Evolutionary conservation across 225 moss, liverwort and hornwort genomes (phyloP).

Genomic region (Sphagnum tenellum): DNA sequence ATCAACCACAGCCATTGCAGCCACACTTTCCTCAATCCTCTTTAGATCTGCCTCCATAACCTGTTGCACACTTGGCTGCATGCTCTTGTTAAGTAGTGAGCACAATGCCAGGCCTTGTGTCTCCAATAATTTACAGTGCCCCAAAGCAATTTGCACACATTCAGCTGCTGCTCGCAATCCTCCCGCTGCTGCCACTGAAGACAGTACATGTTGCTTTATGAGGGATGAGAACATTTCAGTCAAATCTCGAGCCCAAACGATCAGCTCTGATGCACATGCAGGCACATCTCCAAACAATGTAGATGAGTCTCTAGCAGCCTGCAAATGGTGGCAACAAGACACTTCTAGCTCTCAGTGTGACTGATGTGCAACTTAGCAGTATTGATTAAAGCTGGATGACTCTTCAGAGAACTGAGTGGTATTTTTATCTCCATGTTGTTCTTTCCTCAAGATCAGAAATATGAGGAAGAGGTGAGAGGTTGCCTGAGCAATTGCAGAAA

Average conservation of each 20-base stretch:
- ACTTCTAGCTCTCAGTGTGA: too few species aligned
- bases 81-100: slow-evolving; percentile 74
- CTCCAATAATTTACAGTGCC: slow-evolving; percentile 78
- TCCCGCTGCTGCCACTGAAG: slow-evolving; percentile 91
- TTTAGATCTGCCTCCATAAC: slow-evolving; percentile 88
- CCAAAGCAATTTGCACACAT: slow-evolving; percentile 95
- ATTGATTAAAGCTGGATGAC: too few species aligned
- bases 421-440: too few species aligned
- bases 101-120: slow-evolving; percentile 83
- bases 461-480: too few species aligned
- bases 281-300: slow-evolving; percentile 85
- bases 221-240: slow-evolving; percentile 84
- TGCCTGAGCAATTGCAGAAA: slow-evolving; percentile 92
- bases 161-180: slow-evolving; percentile 89
- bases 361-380: too few species aligned
- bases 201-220: slow-evolving; percentile 78
- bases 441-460: too few species aligned
- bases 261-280: slow-evolving; percentile 83
- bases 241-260: slow-evolving; percentile 84
- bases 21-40: slow-evolving; percentile 95
- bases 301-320: slow-evolving; percentile 80
- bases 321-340: not conserved
- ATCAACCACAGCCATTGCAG: slow-evolving; percentile 91
- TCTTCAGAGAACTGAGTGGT: too few species aligned
- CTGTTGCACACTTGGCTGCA: slow-evolving; percentile 90